A percentile compares a stretch with the other conserved stretches of the same genome.
phyloP scores from a whole-genome alignment of 306 rosid species.

The Lathyrus tuberosus region DNA sequence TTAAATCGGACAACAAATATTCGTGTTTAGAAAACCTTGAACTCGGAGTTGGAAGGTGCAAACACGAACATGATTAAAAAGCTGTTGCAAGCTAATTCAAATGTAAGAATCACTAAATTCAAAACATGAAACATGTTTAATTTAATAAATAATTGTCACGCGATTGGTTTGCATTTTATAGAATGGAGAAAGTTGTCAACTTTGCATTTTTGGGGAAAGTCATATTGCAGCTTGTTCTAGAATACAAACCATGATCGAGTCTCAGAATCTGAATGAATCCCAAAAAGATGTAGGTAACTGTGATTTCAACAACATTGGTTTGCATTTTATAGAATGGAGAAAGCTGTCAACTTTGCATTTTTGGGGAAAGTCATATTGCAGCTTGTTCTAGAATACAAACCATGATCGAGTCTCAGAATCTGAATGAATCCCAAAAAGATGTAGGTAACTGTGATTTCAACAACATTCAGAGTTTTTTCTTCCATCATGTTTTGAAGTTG shows the following conservation, averaged over 20 bases:
- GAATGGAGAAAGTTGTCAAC: constrained; percentile 34
- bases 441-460: constrained; percentile 53
- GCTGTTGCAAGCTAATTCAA: constrained; percentile 44
- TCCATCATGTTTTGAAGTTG: too few species aligned
- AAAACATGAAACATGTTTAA: background rate
- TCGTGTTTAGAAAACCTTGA: constrained; percentile 48
- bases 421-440: constrained; percentile 56
- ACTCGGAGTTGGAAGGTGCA: constrained; percentile 33
- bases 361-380: constrained; percentile 31
- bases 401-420: constrained; percentile 36
- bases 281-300: constrained; percentile 58
- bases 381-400: background rate
- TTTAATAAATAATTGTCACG: background rate
- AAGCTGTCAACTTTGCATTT: constrained; percentile 33
- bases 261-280: constrained; percentile 54
- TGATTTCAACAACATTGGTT: too few species aligned
- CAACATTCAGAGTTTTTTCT: too few species aligned
- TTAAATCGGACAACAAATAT: constrained; percentile 41
- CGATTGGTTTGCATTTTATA: too few species aligned
- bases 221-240: background rate
- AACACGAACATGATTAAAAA: constrained; percentile 35
- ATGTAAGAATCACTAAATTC: constrained; percentile 40
- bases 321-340: too few species aligned
- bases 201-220: constrained; percentile 21
- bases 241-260: constrained; percentile 3